phyloP scores from a whole-genome alignment of 2,329 filamentous ascomycete species.

The Mycosphaerelloides madeirae region DNA sequence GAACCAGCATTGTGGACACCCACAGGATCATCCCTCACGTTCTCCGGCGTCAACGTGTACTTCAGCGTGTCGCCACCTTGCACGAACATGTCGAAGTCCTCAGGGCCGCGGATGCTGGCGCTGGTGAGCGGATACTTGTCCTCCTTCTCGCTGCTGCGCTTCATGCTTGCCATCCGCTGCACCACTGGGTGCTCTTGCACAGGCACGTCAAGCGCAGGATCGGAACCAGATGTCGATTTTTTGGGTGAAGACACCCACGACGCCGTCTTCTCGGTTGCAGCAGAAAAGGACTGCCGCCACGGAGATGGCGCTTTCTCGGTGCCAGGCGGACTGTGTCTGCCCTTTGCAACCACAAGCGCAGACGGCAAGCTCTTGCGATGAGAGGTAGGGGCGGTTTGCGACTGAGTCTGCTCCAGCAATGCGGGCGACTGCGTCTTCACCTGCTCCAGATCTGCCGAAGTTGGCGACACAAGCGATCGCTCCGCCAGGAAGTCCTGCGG shows the following conservation, averaged over 20 bases:
- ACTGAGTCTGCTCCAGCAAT: constrained; percentile 2
- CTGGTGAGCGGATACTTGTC: constrained; percentile 25
- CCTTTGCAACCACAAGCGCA: neutral
- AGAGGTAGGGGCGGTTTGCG: constrained; percentile 2
- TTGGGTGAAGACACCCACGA: constrained; percentile 10
- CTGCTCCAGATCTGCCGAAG: constrained; percentile 1
- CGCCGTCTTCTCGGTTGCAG: constrained; percentile 12
- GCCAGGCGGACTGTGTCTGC: constrained; percentile 5
- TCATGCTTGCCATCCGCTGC: constrained; percentile 24
- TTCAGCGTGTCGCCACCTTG: constrained; percentile 47
- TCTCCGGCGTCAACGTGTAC: constrained; percentile 47
- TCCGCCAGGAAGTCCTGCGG: constrained; percentile 14
- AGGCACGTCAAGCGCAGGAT: constrained; percentile 3
- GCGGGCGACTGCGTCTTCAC: constrained; percentile 6
- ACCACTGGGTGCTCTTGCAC: constrained; percentile 28
- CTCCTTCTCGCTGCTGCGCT: constrained; percentile 13
- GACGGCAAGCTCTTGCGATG: too few species aligned
- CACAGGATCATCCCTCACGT: constrained; percentile 42
- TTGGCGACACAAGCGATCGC: constrained; percentile 12
- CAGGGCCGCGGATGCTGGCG: constrained; percentile 31
- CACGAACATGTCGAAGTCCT: constrained; percentile 46
- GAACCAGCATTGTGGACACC: constrained; percentile 21
- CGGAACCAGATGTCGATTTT: constrained; percentile 10
- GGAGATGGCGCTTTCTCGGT: constrained; percentile 14
- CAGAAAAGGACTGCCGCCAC: constrained; percentile 18